Evolutionary conservation across 768 basidiomycete genomes (phyloP).

Genomic region (Mrakia frigida): DNA sequence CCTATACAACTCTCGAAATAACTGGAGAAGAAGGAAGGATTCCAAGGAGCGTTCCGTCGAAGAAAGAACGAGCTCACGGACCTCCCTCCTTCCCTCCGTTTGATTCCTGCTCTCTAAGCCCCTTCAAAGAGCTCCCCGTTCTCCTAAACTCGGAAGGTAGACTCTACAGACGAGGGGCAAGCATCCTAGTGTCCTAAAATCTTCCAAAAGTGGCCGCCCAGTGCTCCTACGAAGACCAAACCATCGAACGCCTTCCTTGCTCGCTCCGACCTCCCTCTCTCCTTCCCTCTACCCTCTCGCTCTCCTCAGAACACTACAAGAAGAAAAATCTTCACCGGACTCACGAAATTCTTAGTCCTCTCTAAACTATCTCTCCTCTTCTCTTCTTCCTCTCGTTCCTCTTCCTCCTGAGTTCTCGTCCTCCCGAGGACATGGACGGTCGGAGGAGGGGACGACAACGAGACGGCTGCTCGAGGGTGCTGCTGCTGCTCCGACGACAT

Average conservation of each 20-base stretch:
- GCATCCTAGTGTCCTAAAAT: no score
- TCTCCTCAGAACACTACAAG: background rate
- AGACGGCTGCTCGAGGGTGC: background rate
- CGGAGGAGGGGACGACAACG: background rate
- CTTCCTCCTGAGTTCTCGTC: background rate
- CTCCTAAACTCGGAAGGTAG: no score
- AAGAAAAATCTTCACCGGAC: slow-evolving; percentile 3
- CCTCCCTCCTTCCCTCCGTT: background rate
- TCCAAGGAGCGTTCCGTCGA: background rate
- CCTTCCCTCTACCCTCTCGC: background rate
- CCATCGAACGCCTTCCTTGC: no score
- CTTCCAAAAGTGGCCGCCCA: no score
- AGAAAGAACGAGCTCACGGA: background rate
- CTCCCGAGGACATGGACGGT: slow-evolving; percentile 11
- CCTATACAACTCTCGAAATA: background rate
- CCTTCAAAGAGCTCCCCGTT: background rate
- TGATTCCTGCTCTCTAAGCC: background rate
- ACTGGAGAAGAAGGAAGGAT: background rate
- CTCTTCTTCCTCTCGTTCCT: background rate
- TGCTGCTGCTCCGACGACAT: background rate
- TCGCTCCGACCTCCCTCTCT: no score
- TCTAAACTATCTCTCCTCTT: slow-evolving; percentile 36
- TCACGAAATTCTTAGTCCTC: slow-evolving; percentile 37
- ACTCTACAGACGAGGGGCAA: no score
- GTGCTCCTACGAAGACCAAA: no score